Evolutionary conservation across 2,329 filamentous ascomycete genomes (phyloP).

Genomic region (Fusarium abutilonis): DNA sequence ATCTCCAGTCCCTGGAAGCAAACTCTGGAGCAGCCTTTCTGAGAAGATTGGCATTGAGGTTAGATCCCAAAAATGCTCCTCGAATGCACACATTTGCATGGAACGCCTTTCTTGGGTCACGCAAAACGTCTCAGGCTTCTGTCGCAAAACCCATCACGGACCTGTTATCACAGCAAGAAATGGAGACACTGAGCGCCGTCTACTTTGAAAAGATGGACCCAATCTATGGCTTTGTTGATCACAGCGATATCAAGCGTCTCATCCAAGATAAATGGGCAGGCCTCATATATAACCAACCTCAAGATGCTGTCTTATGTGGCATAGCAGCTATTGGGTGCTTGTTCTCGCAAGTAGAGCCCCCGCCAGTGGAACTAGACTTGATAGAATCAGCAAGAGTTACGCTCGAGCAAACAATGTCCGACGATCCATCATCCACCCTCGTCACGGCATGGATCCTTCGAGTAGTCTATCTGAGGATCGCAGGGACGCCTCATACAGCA

Average conservation of each 20-base stretch:
- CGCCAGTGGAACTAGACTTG: constrained; percentile 56
- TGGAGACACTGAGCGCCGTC: constrained; percentile 55
- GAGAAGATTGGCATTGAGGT: constrained; percentile 59
- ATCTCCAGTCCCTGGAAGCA: constrained; percentile 60
- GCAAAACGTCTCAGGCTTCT: constrained; percentile 36
- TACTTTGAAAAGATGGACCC: constrained; percentile 65
- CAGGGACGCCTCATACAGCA: constrained; percentile 61
- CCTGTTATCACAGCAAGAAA: constrained; percentile 58
- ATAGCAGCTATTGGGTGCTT: constrained; percentile 64
- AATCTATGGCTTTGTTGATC: constrained; percentile 61
- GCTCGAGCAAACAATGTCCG: constrained; percentile 54
- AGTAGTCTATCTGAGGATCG: constrained; percentile 62
- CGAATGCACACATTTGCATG: constrained; percentile 66
- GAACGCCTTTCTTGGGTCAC: constrained; percentile 55
- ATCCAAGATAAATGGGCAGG: constrained; percentile 50
- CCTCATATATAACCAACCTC: constrained; percentile 29
- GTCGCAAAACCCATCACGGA: constrained; percentile 54
- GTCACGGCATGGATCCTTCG: constrained; percentile 64
- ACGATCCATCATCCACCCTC: constrained; percentile 50
- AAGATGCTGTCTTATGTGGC: constrained; percentile 58
- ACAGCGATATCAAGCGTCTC: constrained; percentile 45
- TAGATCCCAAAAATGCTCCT: constrained; percentile 64
- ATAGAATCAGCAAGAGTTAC: constrained; percentile 57
- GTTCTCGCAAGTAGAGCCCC: constrained; percentile 58
- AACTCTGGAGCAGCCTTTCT: constrained; percentile 68